phyloP scores from a whole-genome alignment of 371 early-diverging fungal genomes.

The Mucor racemosus region DNA sequence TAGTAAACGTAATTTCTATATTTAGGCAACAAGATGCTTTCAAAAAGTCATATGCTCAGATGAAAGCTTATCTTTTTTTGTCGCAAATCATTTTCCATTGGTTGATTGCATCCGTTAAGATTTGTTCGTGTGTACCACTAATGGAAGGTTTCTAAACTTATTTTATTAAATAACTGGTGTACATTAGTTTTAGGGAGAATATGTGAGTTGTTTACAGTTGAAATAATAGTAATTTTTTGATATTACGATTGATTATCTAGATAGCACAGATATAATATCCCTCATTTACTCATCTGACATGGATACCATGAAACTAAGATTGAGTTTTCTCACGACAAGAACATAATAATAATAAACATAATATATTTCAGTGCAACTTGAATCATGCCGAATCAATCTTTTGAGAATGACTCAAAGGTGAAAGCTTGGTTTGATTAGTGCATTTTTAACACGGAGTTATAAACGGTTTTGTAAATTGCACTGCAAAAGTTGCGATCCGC shows the following conservation, averaged over 20 bases:
- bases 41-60: slow-evolving; percentile 22
- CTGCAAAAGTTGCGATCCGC: not conserved
- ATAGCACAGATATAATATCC: not conserved
- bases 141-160: slow-evolving; percentile 3
- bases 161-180: not conserved
- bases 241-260: not conserved
- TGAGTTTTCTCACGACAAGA: slow-evolving; percentile 17
- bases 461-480: not conserved
- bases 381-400: slow-evolving; percentile 12
- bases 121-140: slow-evolving; percentile 9
- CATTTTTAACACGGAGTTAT: not conserved
- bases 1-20: slow-evolving; percentile 9
- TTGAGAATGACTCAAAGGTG: slow-evolving; percentile 9
- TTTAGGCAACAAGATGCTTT: not conserved
- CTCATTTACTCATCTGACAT: not conserved
- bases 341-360: not conserved
- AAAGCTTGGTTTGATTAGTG: slow-evolving; percentile 12
- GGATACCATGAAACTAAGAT: slow-evolving; percentile 6
- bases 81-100: slow-evolving; percentile 7
- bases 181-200: not conserved
- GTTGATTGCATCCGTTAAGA: not conserved
- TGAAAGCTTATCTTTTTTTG: slow-evolving; percentile 16
- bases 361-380: slow-evolving; percentile 5
- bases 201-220: not conserved
- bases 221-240: not conserved